Evolutionary conservation across 495 filamentous ascomycete genomes (phyloP).

Genomic region (Lentithecium fluviatile): DNA sequence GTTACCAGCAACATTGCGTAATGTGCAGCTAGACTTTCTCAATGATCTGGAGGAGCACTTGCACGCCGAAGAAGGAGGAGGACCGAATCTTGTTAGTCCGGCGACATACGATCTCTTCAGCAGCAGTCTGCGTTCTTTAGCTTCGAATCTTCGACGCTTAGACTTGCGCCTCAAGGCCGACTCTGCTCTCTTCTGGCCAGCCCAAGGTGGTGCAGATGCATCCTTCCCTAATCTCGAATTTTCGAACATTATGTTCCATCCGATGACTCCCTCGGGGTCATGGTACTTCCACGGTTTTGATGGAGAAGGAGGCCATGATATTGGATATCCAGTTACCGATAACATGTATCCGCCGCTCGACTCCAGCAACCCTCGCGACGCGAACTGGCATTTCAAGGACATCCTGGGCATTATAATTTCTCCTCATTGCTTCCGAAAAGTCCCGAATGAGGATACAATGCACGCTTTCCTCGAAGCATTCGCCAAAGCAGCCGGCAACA

Average conservation of each 20-base stretch:
- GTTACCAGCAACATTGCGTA: neutral
- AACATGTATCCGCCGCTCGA: neutral
- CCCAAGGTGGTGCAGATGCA: neutral
- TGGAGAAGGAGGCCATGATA: neutral
- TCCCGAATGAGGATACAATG: neutral
- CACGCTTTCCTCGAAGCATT: neutral
- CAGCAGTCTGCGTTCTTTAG: neutral
- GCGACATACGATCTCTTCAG: neutral
- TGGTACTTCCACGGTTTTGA: neutral
- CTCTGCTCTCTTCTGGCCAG: neutral
- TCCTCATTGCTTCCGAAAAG: neutral
- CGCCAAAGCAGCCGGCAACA: neutral
- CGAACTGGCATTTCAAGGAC: neutral
- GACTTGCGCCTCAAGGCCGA: neutral
- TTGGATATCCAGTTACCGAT: neutral
- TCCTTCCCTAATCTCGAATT: neutral
- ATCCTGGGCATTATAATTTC: neutral
- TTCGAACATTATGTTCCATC: neutral
- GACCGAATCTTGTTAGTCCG: neutral
- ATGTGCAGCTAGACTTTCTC: neutral
- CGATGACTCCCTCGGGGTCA: neutral
- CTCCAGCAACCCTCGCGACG: neutral
- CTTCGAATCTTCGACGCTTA: neutral
- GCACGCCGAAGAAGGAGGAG: neutral
- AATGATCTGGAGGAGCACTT: neutral